Evolutionary conservation across 345 rosid species (phyloP), one percentile per base, ranked within the genome.

Genomic region (Sonneratia alba): DNA sequence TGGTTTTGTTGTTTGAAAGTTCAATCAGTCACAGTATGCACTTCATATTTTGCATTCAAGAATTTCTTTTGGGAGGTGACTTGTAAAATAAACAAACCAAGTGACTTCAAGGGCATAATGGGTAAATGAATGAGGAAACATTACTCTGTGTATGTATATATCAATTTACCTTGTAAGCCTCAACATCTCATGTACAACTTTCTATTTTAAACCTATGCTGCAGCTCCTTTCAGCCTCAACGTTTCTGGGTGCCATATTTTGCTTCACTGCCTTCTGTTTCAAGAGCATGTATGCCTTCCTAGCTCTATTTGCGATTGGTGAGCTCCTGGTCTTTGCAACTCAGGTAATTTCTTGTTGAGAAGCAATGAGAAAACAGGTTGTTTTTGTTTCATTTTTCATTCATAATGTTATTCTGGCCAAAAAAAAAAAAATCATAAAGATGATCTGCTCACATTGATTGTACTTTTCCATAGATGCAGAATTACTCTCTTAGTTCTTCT

Each of bases 271-370:
- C 75, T 94, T 94, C 79, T 91, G 92, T 75, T 82, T 83, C 57
- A 90, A 88, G 82, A 91, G 79, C 96, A 76, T 94, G 96, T 91
- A 91, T 67, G 83, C 80, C 69, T 94, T 91, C 81, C 83, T 94
- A 71, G 93, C 84, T 64, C 77, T 94, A 67, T 94, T 94, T 57
- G 81, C 96, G 40, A 67, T 91, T 68, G 97, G 98, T 57, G 98
- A 94, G 80, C 79, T 94, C 34, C 85, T 94, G 68, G 81, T 94
- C 79, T 94, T 94, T 76, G 93, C 96, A 68, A 90, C 90, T 15
- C 97, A 94, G 96, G 97, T 94, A 51, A 76, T 88, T 70, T 90
- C 97, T 24, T 85, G 91, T 77, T 2, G 82, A 42, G 98, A 97
- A 57, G 98, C 89, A 66, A 43, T 27, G 32, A 27, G 32, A 27